phyloP scores from a whole-genome alignment of 345 rosid species.

The Sapria himalayana region DNA sequence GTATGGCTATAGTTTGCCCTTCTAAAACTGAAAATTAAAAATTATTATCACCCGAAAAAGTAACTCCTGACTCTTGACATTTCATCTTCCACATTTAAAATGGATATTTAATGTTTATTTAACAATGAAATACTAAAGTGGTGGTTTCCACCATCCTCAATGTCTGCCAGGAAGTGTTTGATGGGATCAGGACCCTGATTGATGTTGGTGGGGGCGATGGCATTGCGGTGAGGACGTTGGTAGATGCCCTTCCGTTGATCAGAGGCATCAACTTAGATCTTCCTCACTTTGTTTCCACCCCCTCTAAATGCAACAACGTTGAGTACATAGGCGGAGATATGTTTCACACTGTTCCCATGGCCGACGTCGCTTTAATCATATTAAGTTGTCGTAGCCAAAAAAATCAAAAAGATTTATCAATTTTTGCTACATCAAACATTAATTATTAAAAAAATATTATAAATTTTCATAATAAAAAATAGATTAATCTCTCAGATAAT shows the following conservation, averaged over 20 bases:
- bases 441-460: too few species aligned
- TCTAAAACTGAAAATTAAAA: too few species aligned
- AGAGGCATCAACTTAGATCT: conserved; percentile 8
- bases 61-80: too few species aligned
- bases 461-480: too few species aligned
- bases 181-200: conserved; percentile 4
- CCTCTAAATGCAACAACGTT: neutral
- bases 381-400: too few species aligned
- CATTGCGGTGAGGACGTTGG: neutral
- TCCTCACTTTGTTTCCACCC: conserved; percentile 7
- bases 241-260: conserved; percentile 5
- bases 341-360: conserved; percentile 4
- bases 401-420: neutral
- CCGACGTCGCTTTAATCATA: neutral
- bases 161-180: conserved; percentile 5
- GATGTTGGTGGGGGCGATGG: conserved; percentile 11
- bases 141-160: neutral
- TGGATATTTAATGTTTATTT: too few species aligned
- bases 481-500: too few species aligned
- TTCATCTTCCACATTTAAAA: too few species aligned
- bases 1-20: too few species aligned
- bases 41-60: too few species aligned
- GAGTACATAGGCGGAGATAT: conserved; percentile 4
- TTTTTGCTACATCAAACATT: neutral
- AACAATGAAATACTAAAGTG: too few species aligned